Percentiles rank a stretch among this genome's conserved stretches.
Evolutionary conservation across 352 stramenopile species (phyloP).

Genomic region (Phytopythium chamaehyphon): DNA sequence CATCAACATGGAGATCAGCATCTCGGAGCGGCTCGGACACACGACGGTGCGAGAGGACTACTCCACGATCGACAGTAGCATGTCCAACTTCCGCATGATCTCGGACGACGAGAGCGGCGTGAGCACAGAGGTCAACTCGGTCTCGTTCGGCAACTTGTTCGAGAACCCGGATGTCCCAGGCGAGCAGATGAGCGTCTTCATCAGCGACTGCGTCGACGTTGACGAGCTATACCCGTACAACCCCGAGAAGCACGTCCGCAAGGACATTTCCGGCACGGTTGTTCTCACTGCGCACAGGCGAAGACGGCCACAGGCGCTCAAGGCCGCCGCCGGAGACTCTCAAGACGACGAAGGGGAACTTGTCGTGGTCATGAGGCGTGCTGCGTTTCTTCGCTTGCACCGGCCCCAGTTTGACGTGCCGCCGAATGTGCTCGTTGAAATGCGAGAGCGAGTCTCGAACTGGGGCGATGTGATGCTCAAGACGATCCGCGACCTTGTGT

Average conservation of each 20-base stretch:
- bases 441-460: conserved; percentile 20
- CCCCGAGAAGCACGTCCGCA: conserved; percentile 13
- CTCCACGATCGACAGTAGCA: conserved; percentile 13
- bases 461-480: conserved; percentile 37
- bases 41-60: conserved; percentile 29
- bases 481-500: conserved; percentile 22
- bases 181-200: conserved; percentile 21
- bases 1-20: conserved; percentile 42
- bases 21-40: conserved; percentile 30
- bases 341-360: conserved; percentile 9
- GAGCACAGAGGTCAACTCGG: conserved; percentile 18
- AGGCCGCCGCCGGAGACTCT: no score
- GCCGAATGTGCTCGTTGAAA: conserved; percentile 17
- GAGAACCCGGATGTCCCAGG: conserved; percentile 8
- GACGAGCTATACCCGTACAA: conserved; percentile 15
- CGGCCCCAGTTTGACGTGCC: conserved; percentile 16
- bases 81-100: conserved; percentile 23
- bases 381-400: conserved; percentile 25
- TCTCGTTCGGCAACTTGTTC: conserved; percentile 21
- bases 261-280: conserved; percentile 26
- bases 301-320: not conserved
- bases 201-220: conserved; percentile 21
- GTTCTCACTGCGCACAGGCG: conserved; percentile 17
- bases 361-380: conserved; percentile 25
- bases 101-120: conserved; percentile 12